A percentile compares a stretch with the other conserved stretches of the same genome.
These are phyloP conservation scores for Kitagawia praeruptora DNA, from an alignment of 129 eudicot genomes.

Conservation along the genomic window DNA sequence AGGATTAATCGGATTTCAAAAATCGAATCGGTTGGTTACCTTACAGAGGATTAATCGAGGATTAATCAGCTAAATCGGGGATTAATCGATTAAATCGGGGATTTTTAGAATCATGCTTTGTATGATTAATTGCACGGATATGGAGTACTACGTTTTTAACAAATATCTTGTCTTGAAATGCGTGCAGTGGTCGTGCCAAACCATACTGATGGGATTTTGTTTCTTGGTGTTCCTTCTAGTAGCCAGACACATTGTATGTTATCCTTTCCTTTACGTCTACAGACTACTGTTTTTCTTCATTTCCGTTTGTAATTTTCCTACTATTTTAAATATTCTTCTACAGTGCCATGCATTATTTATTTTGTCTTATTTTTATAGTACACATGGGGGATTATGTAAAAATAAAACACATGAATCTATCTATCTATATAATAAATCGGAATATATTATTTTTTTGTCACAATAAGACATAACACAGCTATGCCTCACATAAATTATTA, in stretches of 20 bases:
- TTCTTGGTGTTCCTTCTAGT: slow-evolving; percentile 67
- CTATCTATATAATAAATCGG: too few relatives aligned
- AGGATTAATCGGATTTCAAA: too few relatives aligned
- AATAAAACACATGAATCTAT: too few relatives aligned
- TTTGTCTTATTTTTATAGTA: not conserved
- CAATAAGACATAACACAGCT: too few relatives aligned
- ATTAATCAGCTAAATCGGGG: too few relatives aligned
- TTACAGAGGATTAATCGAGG: too few relatives aligned
- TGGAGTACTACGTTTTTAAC: not conserved
- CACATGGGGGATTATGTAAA: too few relatives aligned
- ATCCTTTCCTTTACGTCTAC: not conserved
- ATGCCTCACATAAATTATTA: too few relatives aligned
- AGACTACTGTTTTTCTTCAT: not conserved
- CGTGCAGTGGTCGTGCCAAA: slow-evolving; percentile 99
- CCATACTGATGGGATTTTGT: slow-evolving; percentile 84
- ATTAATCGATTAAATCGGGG: too few relatives aligned
- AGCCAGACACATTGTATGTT: slow-evolving; percentile 72
- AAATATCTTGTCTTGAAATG: not conserved
- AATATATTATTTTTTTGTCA: too few relatives aligned
- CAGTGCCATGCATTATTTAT: not conserved
- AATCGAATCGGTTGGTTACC: too few relatives aligned
- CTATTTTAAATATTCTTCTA: not conserved
- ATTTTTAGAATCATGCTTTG: too few relatives aligned
- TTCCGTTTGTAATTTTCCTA: not conserved
- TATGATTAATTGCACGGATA: not conserved